phyloP scores from a whole-genome alignment of 139 green algal genomes.

The Chlamydomonas urium region DNA sequence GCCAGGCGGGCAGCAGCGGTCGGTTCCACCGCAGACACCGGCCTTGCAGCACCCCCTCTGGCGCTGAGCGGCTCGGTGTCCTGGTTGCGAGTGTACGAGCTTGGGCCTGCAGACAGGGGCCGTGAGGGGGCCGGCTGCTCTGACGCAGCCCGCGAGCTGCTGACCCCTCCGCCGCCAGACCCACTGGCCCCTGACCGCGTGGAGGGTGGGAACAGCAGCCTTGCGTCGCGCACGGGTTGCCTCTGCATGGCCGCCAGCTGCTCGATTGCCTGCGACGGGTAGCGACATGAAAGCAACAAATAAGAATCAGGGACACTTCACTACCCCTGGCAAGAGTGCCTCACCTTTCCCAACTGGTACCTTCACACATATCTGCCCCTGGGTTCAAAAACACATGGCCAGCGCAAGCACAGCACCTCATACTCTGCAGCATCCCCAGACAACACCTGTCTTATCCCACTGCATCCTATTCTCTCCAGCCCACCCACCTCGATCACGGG shows the following conservation, averaged over 20 bases:
- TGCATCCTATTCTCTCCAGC: neutral
- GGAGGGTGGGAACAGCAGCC: neutral
- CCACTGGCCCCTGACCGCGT: neutral
- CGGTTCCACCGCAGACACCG: no score
- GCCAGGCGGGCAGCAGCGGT: neutral
- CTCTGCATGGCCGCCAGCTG: neutral
- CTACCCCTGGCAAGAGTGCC: neutral
- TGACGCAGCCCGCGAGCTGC: neutral
- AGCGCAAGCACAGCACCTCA: neutral
- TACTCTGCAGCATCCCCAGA: neutral
- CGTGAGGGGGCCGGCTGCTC: neutral
- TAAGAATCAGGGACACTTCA: neutral
- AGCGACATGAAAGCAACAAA: neutral
- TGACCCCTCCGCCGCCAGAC: neutral
- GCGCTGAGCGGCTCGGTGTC: neutral
- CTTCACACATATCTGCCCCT: neutral
- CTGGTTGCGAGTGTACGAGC: neutral
- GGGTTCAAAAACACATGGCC: neutral
- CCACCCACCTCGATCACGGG: slow-evolving; percentile 15
- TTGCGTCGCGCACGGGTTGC: neutral
- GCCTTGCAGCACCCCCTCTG: no score
- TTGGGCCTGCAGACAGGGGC: neutral
- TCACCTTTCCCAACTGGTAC: neutral
- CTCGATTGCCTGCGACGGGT: neutral
- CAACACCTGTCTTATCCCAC: neutral